Evolutionary conservation across 2,329 filamentous ascomycete species (phyloP).

Genomic region (Fusarium sp.): DNA sequence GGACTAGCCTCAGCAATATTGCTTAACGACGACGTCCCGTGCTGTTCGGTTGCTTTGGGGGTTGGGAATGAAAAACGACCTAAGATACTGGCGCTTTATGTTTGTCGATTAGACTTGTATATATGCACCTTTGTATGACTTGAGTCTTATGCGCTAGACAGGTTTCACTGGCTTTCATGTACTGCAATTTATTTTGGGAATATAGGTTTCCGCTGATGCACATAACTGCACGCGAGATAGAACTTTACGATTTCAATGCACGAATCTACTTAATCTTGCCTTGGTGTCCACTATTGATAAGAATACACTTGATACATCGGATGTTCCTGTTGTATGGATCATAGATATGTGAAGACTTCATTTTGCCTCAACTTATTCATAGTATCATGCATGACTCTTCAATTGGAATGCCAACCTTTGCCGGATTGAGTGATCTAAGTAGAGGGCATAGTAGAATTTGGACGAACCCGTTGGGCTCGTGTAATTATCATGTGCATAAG

Average conservation of each 20-base stretch:
- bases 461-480: constrained; percentile 13
- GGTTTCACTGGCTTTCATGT: constrained; percentile 29
- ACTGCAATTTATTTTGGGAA: constrained; percentile 24
- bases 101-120: constrained; percentile 12
- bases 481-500: constrained; percentile 28
- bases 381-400: constrained; percentile 4
- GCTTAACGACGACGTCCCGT: constrained; percentile 15
- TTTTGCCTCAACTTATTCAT: background rate
- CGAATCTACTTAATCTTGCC: background rate
- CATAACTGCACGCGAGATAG: constrained; percentile 34
- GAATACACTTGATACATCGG: too few relatives aligned
- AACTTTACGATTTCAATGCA: constrained; percentile 40
- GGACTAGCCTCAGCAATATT: constrained; percentile 9
- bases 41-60: constrained; percentile 16
- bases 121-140: constrained; percentile 35
- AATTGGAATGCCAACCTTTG: constrained; percentile 14
- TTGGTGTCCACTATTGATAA: background rate
- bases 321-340: too few relatives aligned
- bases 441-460: constrained; percentile 14
- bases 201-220: constrained; percentile 29
- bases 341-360: background rate
- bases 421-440: constrained; percentile 18
- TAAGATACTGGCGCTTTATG: constrained; percentile 22
- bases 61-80: constrained; percentile 18
- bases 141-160: constrained; percentile 33